Conservation (phyloP, 164 flowering plant species). For the Magnolia changhungtana region DNA sequence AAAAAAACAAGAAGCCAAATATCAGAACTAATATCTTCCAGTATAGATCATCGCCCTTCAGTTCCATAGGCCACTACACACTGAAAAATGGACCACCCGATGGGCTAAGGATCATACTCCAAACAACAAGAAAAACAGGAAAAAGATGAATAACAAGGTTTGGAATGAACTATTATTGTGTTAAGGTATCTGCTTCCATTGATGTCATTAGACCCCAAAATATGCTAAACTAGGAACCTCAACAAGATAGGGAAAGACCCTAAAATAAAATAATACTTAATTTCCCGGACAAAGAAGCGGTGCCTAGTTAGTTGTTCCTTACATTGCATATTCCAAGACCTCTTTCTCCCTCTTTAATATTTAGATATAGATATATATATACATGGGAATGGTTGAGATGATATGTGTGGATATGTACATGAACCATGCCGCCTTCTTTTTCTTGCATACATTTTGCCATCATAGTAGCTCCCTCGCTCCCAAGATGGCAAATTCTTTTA, state of each 20-base stretch:
- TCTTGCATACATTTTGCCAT: neutral
- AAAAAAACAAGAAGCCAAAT: neutral
- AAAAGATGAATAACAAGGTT: too few species aligned
- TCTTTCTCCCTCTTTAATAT: constrained; percentile 1
- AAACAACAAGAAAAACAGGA: neutral
- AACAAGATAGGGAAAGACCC: neutral
- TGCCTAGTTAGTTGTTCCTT: neutral
- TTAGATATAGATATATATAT: neutral
- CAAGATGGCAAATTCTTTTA: neutral
- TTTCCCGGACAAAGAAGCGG: neutral
- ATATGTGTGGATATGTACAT: constrained; percentile 3
- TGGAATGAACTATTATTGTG: too few species aligned
- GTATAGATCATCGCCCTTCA: neutral
- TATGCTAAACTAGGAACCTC: neutral
- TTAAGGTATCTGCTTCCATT: too few species aligned
- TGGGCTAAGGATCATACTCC: neutral
- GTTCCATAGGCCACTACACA: neutral
- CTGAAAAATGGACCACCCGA: neutral
- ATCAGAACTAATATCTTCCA: neutral
- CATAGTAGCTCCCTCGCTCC: neutral
- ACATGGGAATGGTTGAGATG: neutral
- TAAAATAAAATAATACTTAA: neutral
- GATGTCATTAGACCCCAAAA: too few species aligned
- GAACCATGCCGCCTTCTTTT: neutral
- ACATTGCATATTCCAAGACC: neutral